Evolutionary conservation across 805 yeast species (phyloP), one percentile per base, ranked within the genome.

Genomic region (Ogataea sp.): DNA sequence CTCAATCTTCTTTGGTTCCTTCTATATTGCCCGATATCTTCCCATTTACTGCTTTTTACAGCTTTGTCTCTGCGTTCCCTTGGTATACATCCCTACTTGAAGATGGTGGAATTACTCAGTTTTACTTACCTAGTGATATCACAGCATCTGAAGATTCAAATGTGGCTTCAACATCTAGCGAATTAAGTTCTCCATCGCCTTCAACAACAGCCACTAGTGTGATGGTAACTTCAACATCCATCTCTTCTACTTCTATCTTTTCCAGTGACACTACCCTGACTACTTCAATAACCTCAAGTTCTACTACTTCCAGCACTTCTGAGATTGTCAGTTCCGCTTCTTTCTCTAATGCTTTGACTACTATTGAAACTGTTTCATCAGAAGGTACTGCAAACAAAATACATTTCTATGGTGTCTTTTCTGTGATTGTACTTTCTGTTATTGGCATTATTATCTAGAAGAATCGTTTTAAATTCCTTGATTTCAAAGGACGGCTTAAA

Each of bases 41-140:
- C 39, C 68, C 68, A 20, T 50, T 61, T 39, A 46, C 55, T 2
- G 56, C 48, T 8, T 62, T 62, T 40, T 23, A 51, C n/a, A 55
- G 62, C 2, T 59, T 49, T 32, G 45, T 57, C 15, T 41, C 55
- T 6, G 54, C 49, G 4, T 59, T 64, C 38, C 65, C 65, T 1
- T 61, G 67, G 66, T 55, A 61, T 36, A 25, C 52, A 3, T 44
- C 53, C 2, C 41, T 60, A 31, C 37, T 62, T 8, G 16, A 39
- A 2, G 54, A 44, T 2, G 61, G 49, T 2, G 50, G 50, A 2
- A 43, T 39, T 6, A 41, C 65, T 3, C 46, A 53, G 5, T 43
- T 59, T 16, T 55, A 51, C 32, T 42, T 49, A 9, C 64, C 67
- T 1, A 39, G 42, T 8, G 59, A 61, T 28, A 52, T 59, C 39